phyloP scores from a whole-genome alignment of 2,329 filamentous ascomycete species.

The Didymellaceae sp. region DNA sequence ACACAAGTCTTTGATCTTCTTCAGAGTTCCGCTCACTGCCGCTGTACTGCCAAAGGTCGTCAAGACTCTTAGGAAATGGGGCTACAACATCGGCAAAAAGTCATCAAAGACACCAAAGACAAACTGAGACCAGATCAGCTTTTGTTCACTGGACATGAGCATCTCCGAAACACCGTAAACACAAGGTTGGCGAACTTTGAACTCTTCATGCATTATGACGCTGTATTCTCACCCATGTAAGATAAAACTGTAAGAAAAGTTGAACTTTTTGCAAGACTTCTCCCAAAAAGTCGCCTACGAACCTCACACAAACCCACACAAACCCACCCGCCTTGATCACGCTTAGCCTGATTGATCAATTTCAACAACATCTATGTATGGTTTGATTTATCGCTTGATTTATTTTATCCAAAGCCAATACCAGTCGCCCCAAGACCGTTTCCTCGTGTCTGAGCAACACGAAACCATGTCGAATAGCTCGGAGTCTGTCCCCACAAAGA shows the following conservation, averaged over 20 bases:
- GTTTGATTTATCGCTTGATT: no score
- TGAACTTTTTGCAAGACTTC: background rate
- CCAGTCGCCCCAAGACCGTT: no score
- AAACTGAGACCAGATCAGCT: background rate
- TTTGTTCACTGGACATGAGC: background rate
- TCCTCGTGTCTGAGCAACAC: no score
- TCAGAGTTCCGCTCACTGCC: constrained; percentile 90
- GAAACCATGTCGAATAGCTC: no score
- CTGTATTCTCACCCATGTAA: constrained; percentile 16
- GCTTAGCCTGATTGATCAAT: no score
- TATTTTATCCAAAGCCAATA: no score
- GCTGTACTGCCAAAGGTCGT: constrained; percentile 95
- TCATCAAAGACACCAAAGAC: constrained; percentile 58
- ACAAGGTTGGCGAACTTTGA: background rate
- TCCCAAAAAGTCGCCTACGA: no score
- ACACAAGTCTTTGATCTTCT: constrained; percentile 96
- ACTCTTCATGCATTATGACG: constrained; percentile 18
- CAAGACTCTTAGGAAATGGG: constrained; percentile 83
- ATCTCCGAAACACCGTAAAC: background rate
- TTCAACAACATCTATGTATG: no score
- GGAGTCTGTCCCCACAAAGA: no score
- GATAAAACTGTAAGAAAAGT: constrained; percentile 15
- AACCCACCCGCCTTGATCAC: no score
- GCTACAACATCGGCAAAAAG: constrained; percentile 91
- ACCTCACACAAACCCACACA: no score